A percentile compares a stretch with the other conserved stretches of the same genome.
These are phyloP conservation scores for Lentinula boryana DNA, from an alignment of 768 basidiomycete species.

Conservation along the genomic window DNA sequence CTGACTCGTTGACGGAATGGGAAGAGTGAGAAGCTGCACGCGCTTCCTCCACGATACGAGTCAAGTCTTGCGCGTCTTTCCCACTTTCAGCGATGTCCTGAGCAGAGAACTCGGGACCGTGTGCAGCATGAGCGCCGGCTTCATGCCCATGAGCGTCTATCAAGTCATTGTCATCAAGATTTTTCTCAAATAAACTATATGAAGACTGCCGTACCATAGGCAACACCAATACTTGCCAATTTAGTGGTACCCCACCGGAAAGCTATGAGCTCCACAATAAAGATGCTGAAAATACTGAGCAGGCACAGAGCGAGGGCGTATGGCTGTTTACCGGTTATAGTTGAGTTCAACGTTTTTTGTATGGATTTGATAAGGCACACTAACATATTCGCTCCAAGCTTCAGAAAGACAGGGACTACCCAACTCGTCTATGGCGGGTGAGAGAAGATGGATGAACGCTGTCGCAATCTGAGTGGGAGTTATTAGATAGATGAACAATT, in stretches of 20 bases:
- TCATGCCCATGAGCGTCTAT: slow-evolving; percentile 66
- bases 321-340: slow-evolving; percentile 39
- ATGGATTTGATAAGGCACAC: slow-evolving; percentile 18
- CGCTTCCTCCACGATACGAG: not conserved
- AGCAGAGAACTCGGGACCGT: slow-evolving; percentile 34
- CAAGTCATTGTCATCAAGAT: not conserved
- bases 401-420: slow-evolving; percentile 60
- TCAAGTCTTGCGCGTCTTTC: not conserved
- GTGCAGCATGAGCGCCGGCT: slow-evolving; percentile 48
- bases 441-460: slow-evolving; percentile 79
- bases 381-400: slow-evolving; percentile 71
- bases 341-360: no score
- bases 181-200: not conserved
- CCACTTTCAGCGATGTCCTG: slow-evolving; percentile 35
- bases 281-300: slow-evolving; percentile 75
- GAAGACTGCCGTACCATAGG: slow-evolving; percentile 37
- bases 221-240: slow-evolving; percentile 57
- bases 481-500: not conserved
- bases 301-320: slow-evolving; percentile 81
- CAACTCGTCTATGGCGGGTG: slow-evolving; percentile 70
- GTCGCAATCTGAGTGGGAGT: slow-evolving; percentile 64
- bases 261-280: slow-evolving; percentile 79
- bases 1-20: not conserved
- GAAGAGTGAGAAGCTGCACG: not conserved
- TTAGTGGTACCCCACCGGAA: slow-evolving; percentile 81